phyloP scores from a whole-genome alignment of 202 grass and related monocot species.

The Zoysia matrella region DNA sequence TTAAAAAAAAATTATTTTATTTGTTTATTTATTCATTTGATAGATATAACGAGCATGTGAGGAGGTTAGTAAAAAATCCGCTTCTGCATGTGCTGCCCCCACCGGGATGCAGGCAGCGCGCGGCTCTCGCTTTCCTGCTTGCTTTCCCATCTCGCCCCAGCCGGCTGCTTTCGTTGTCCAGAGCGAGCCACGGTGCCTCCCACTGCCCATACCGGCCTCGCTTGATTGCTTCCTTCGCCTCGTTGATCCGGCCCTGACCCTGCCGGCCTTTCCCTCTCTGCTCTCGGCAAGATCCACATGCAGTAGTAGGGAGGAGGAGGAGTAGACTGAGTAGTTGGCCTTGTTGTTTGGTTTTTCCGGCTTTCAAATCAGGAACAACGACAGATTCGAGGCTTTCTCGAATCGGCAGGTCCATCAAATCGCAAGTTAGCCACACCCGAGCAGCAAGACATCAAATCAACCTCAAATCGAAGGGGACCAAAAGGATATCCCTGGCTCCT shows the following conservation, averaged over 20 bases:
- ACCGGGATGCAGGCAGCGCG: too few species aligned
- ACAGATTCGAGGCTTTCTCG: slow-evolving; percentile 85
- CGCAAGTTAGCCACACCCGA: slow-evolving; percentile 20
- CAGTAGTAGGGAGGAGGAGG: not conserved
- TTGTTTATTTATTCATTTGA: too few species aligned
- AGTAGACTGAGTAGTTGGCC: not conserved
- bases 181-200: not conserved
- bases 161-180: slow-evolving; percentile 30
- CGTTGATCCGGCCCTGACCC: slow-evolving; percentile 1
- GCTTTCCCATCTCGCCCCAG: slow-evolving; percentile 39
- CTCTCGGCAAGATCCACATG: slow-evolving; percentile 65
- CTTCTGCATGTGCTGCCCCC: too few species aligned
- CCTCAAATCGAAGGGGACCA: slow-evolving; percentile 67
- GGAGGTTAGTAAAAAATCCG: too few species aligned
- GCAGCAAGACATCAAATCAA: slow-evolving; percentile 53
- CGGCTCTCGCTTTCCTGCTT: slow-evolving; percentile 7
- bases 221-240: too few species aligned
- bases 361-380: slow-evolving; percentile 83
- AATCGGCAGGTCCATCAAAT: slow-evolving; percentile 73
- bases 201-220: not conserved
- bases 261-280: slow-evolving; percentile 45
- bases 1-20: too few species aligned
- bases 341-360: slow-evolving; percentile 22
- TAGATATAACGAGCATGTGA: too few species aligned
- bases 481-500: slow-evolving; percentile 54